Evolutionary conservation across 306 rosid species (phyloP).

Genomic region (Begonia peltatifolia): DNA sequence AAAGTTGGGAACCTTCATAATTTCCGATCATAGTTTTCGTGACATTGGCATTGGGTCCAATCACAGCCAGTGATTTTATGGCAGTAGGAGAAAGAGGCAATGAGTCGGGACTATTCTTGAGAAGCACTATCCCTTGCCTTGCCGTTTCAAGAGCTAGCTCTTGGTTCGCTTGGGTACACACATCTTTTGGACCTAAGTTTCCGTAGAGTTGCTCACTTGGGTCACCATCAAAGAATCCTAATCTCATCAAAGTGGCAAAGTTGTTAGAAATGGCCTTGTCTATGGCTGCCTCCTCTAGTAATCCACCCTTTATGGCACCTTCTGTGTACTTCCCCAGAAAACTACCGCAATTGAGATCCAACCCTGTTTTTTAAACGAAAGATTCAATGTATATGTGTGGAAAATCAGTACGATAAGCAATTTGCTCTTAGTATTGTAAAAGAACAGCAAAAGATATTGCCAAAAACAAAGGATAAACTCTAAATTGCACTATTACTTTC

Average conservation of each 20-base stretch:
- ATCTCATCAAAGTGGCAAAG: conserved; percentile 71
- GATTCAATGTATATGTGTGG: neutral
- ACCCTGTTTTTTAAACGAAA: conserved; percentile 27
- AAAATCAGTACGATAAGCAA: no score
- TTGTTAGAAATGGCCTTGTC: conserved; percentile 71
- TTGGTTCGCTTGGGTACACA: conserved; percentile 55
- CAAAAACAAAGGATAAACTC: no score
- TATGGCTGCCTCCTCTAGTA: conserved; percentile 50
- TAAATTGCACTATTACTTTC: no score
- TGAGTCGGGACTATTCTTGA: conserved; percentile 49
- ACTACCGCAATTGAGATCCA: conserved; percentile 80
- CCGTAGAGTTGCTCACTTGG: conserved; percentile 74
- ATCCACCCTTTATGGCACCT: conserved; percentile 79
- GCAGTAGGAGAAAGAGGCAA: conserved; percentile 56
- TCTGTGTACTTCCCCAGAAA: conserved; percentile 53
- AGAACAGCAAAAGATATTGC: no score
- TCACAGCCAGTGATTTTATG: conserved; percentile 74
- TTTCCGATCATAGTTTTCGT: conserved; percentile 83
- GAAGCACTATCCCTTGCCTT: conserved; percentile 91
- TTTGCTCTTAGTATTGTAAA: no score
- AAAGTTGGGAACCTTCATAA: conserved; percentile 47
- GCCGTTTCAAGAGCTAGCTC: conserved; percentile 87
- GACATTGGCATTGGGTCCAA: conserved; percentile 93
- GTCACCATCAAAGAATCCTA: conserved; percentile 90
- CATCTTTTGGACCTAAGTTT: conserved; percentile 85